A percentile compares a stretch with the other conserved stretches of the same genome.
Evolutionary conservation across 345 rosid genomes (phyloP).

Genomic region (Lenwebbia sp.): DNA sequence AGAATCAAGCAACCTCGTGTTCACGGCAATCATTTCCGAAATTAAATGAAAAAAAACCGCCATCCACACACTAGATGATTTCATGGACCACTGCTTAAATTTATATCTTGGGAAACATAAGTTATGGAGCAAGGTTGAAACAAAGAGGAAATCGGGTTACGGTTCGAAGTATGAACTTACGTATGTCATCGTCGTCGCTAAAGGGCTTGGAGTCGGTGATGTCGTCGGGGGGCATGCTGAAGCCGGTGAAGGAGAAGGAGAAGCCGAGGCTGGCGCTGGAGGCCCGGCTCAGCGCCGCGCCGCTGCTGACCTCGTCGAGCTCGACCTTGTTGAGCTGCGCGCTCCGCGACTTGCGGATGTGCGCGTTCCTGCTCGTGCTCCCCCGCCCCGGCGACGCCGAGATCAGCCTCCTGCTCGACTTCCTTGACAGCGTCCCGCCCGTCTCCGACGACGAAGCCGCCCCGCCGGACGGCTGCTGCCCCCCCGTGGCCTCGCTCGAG

Average conservation of each 20-base stretch:
- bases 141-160: neutral
- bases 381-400: conserved; percentile 57
- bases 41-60: neutral
- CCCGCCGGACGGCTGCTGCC: conserved; percentile 5
- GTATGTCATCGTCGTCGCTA: conserved; percentile 79
- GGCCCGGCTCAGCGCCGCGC: conserved; percentile 89
- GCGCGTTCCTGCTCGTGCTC: conserved; percentile 36
- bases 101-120: neutral
- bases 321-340: conserved; percentile 68
- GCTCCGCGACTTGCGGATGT: conserved; percentile 84
- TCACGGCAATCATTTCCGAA: neutral
- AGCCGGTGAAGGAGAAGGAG: conserved; percentile 93
- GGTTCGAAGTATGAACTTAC: conserved; percentile 28
- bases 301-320: conserved; percentile 66
- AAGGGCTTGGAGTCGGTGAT: conserved; percentile 68
- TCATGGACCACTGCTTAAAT: neutral
- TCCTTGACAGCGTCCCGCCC: conserved; percentile 41
- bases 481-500: neutral
- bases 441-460: conserved; percentile 2
- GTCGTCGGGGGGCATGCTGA: conserved; percentile 75
- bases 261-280: conserved; percentile 92
- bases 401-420: conserved; percentile 54
- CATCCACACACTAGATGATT: neutral
- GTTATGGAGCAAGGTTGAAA: neutral
- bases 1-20: neutral